Percentiles rank a stretch among this genome's conserved stretches.
Conservation (phyloP, 208 protist genomes). For the Trypanosoma vivax region DNA sequence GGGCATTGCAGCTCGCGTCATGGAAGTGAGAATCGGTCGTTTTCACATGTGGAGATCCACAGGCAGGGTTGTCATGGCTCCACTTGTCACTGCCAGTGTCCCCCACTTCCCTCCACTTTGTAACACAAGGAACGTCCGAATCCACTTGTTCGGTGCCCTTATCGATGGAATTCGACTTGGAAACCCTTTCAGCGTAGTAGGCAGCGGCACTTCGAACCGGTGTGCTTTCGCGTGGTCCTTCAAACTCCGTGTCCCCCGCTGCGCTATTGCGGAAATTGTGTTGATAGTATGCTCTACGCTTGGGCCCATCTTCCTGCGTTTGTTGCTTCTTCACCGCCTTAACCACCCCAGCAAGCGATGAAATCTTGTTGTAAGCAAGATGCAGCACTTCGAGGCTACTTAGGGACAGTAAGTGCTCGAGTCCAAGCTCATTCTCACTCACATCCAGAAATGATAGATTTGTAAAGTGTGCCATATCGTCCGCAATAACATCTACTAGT, state of each 20-base stretch:
- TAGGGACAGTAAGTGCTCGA: constrained; percentile 60
- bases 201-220: constrained; percentile 16
- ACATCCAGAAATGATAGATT: constrained; percentile 68
- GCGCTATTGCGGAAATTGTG: not conserved
- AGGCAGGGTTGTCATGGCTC: not conserved
- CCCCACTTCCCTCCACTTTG: no score
- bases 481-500: constrained; percentile 48
- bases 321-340: constrained; percentile 19
- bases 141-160: no score
- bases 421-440: constrained; percentile 65
- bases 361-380: constrained; percentile 71
- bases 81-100: no score
- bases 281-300: not conserved
- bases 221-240: constrained; percentile 1
- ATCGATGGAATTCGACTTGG: not conserved
- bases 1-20: constrained; percentile 8
- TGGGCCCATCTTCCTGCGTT: not conserved
- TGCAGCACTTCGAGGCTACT: constrained; percentile 64
- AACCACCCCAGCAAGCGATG: constrained; percentile 34
- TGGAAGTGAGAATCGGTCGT: not conserved
- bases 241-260: not conserved
- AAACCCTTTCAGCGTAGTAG: constrained; percentile 15
- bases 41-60: constrained; percentile 12
- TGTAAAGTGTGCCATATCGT: constrained; percentile 72
- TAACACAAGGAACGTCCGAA: constrained; percentile 1